These are phyloP conservation scores for Litsea cubeba DNA, from an alignment of 164 flowering plant genomes.

Conservation along the genomic window DNA sequence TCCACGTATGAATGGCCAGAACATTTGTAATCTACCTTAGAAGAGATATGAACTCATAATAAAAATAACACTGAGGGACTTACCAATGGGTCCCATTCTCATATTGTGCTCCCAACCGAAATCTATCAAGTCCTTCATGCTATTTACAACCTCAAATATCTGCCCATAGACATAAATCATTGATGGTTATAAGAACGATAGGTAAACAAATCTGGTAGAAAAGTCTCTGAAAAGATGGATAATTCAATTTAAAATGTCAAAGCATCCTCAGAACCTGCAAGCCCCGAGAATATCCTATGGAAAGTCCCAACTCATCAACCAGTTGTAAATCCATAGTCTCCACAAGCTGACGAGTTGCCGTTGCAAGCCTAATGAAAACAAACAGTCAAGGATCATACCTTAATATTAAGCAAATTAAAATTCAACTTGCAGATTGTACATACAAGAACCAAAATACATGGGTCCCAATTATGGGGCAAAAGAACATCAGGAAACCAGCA, in stretches of 20 bases:
- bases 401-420: not conserved
- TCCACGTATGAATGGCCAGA: too few relatives aligned
- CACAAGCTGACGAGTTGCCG: slow-evolving; percentile 86
- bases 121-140: slow-evolving; percentile 91
- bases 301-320: slow-evolving; percentile 89
- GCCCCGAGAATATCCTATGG: slow-evolving; percentile 91
- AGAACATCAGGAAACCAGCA: too few relatives aligned
- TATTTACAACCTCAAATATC: slow-evolving; percentile 93
- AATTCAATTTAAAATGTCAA: not conserved
- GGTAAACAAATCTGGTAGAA: not conserved
- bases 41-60: too few relatives aligned
- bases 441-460: too few relatives aligned
- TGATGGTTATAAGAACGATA: not conserved
- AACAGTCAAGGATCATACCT: not conserved
- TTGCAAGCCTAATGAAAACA: slow-evolving; percentile 51
- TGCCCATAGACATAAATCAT: slow-evolving; percentile 21
- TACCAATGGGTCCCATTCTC: slow-evolving; percentile 78
- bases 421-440: not conserved
- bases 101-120: slow-evolving; percentile 57
- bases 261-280: slow-evolving; percentile 56
- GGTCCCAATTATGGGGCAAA: too few relatives aligned
- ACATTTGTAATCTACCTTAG: too few relatives aligned
- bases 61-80: not conserved
- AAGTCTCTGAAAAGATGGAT: not conserved
- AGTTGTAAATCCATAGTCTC: slow-evolving; percentile 79